Evolutionary conservation across 805 yeast genomes (phyloP).

Genomic region (Wickerhamiella kurtzmanii): DNA sequence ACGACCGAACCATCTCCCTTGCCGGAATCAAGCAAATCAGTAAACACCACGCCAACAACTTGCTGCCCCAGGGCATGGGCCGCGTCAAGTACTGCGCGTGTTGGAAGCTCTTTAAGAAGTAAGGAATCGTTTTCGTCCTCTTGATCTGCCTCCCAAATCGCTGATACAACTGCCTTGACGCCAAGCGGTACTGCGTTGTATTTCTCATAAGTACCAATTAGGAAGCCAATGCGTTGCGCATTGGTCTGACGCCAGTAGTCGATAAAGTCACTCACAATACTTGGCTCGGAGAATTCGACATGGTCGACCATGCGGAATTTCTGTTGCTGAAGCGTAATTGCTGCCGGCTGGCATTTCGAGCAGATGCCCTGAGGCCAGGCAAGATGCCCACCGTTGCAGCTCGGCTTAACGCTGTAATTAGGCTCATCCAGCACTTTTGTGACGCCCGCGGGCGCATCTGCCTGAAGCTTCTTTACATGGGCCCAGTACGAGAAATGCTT

Average conservation of each 20-base stretch:
- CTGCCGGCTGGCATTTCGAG: constrained; percentile 92
- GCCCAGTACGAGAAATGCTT: constrained; percentile 86
- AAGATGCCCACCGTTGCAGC: constrained; percentile 69
- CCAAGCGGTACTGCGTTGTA: constrained; percentile 80
- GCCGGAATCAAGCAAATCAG: constrained; percentile 83
- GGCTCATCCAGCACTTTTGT: constrained; percentile 36
- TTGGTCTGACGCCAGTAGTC: constrained; percentile 89
- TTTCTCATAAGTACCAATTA: constrained; percentile 68
- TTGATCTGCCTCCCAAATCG: constrained; percentile 89
- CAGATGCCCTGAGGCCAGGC: constrained; percentile 95
- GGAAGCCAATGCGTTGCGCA: constrained; percentile 68
- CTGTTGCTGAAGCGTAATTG: constrained; percentile 84
- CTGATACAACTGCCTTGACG: constrained; percentile 84
- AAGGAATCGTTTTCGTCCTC: constrained; percentile 76
- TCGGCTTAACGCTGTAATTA: constrained; percentile 42
- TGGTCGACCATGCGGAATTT: constrained; percentile 93
- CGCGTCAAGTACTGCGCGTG: constrained; percentile 35
- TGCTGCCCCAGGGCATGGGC: constrained; percentile 41
- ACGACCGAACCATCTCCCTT: constrained; percentile 76
- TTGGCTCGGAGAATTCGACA: constrained; percentile 72
- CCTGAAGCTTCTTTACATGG: constrained; percentile 50
- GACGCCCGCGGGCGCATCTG: constrained; percentile 71
- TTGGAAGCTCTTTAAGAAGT: constrained; percentile 35
- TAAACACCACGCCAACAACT: constrained; percentile 73
- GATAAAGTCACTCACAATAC: constrained; percentile 66